Percentiles rank a stretch among this genome's conserved stretches.
phyloP scores from a whole-genome alignment of 306 rosid genomes.

The Sechiopsis laciniata region DNA sequence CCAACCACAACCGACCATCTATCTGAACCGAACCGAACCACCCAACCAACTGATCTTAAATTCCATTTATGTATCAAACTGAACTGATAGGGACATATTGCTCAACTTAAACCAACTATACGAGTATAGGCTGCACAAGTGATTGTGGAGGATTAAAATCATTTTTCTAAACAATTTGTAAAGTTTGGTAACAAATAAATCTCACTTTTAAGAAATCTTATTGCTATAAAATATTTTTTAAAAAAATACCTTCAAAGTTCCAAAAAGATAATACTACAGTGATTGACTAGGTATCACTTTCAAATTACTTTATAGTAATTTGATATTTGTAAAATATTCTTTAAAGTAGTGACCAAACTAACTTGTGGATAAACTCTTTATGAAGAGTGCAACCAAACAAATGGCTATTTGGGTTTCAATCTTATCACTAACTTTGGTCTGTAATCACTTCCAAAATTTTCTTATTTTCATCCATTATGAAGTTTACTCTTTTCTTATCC shows the following conservation, averaged over 20 bases:
- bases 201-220: neutral
- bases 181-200: neutral
- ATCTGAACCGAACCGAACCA: neutral
- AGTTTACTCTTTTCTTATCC: constrained; percentile 23
- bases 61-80: neutral
- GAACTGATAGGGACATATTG: neutral
- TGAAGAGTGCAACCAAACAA: neutral
- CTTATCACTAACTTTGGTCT: neutral
- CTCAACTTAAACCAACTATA: neutral
- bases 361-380: neutral
- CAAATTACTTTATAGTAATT: neutral
- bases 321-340: neutral
- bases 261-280: neutral
- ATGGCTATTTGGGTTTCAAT: neutral
- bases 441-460: neutral
- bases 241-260: neutral
- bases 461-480: neutral
- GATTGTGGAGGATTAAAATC: neutral
- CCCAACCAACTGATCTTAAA: neutral
- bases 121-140: neutral
- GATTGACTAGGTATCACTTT: neutral
- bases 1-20: neutral
- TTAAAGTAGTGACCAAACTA: neutral
- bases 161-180: neutral
- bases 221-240: neutral